These are phyloP conservation scores for Acanthamoeba lenticulata DNA, from an alignment of 208 protist genomes.

Conservation along the genomic window DNA sequence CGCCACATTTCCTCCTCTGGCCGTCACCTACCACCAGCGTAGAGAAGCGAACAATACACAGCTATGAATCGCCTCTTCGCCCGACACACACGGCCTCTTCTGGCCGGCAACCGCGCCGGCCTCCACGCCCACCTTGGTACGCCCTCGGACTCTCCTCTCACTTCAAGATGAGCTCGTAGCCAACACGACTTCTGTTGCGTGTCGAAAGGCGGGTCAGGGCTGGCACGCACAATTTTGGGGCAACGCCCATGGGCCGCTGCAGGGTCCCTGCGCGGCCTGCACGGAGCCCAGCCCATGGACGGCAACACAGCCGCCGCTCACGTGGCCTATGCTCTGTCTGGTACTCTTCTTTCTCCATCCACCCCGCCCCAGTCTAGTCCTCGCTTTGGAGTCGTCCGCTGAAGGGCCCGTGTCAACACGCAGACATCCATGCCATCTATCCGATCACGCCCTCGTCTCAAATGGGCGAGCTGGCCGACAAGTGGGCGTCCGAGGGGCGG, in stretches of 20 bases:
- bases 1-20: too few relatives aligned
- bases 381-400: too few relatives aligned
- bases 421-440: slow-evolving; percentile 83
- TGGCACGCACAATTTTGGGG: not conserved
- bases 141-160: not conserved
- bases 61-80: not conserved
- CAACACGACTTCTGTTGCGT: not conserved
- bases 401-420: not conserved
- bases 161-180: not conserved
- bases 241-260: not conserved
- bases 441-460: slow-evolving; percentile 87
- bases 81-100: not conserved
- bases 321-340: slow-evolving; percentile 81
- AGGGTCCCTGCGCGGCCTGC: not conserved
- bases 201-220: not conserved
- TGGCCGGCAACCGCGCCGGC: too few relatives aligned
- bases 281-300: slow-evolving; percentile 75
- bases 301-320: slow-evolving; percentile 86
- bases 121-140: not conserved
- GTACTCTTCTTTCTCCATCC: slow-evolving; percentile 42
- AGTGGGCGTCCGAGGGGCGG: slow-evolving; percentile 74
- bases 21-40: too few relatives aligned
- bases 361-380: too few relatives aligned
- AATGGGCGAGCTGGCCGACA: slow-evolving; percentile 86
- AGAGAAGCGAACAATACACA: not conserved